These are phyloP conservation scores for Macadamia integrifolia DNA, from an alignment of 164 flowering plant species.

Conservation along the genomic window DNA sequence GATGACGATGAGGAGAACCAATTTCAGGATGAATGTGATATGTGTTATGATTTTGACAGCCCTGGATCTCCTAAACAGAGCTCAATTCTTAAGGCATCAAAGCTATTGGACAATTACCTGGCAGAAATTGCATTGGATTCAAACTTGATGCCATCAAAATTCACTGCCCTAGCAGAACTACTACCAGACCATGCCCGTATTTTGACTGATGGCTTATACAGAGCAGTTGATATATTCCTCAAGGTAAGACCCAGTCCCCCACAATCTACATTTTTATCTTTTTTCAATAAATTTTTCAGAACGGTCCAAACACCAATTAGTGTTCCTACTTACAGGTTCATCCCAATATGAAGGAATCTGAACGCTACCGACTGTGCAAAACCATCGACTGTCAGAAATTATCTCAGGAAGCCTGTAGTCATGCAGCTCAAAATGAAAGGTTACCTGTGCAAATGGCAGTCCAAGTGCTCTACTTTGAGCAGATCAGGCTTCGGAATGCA, in stretches of 20 bases:
- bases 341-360: conserved; percentile 77
- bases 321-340: conserved; percentile 58
- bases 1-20: conserved; percentile 70
- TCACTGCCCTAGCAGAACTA: conserved; percentile 76
- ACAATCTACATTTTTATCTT: not conserved
- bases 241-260: conserved; percentile 42
- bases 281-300: not conserved
- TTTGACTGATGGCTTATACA: conserved; percentile 74
- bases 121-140: conserved; percentile 88
- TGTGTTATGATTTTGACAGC: conserved; percentile 75
- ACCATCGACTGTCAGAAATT: conserved; percentile 86
- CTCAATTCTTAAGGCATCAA: conserved; percentile 78
- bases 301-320: not conserved
- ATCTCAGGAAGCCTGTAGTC: conserved; percentile 97
- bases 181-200: conserved; percentile 94
- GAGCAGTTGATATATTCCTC: conserved; percentile 88
- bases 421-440: conserved; percentile 95
- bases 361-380: conserved; percentile 82
- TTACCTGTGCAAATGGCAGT: conserved; percentile 94
- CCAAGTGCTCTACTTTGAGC: conserved; percentile 93
- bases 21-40: conserved; percentile 54
- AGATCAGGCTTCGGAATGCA: conserved; percentile 79
- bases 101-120: conserved; percentile 74
- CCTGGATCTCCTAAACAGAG: conserved; percentile 92
- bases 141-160: conserved; percentile 60